Conservation (phyloP, 176 grass and related monocot genomes). For the Hordeum vulgare region MorexV3_pseudomolecules_assembly NC_058519.1:373802457-373802956, state of each 20-base stretch:
- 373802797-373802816: constrained; percentile 79
- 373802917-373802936: neutral
- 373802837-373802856: constrained; percentile 93
- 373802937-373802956: constrained; percentile 57
- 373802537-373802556: neutral
- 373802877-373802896: neutral
- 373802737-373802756: constrained; percentile 87
- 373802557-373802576: neutral
- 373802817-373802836: constrained; percentile 95
- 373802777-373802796: constrained; percentile 95
- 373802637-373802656: too few species aligned
- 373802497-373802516: constrained; percentile 14
- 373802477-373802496: neutral
- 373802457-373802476: neutral
- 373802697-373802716: constrained; percentile 16
- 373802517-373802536: neutral
- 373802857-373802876: constrained; percentile 99
- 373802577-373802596: neutral
- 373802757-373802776: constrained; percentile 94
- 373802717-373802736: constrained; percentile 21
- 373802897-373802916: neutral
- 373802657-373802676: too few species aligned
- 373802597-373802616: too few species aligned
- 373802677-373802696: neutral
- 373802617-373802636: too few species aligned